phyloP scores from a whole-genome alignment of 495 filamentous ascomycete genomes.

The Parathielavia hyrcaniae region DNA sequence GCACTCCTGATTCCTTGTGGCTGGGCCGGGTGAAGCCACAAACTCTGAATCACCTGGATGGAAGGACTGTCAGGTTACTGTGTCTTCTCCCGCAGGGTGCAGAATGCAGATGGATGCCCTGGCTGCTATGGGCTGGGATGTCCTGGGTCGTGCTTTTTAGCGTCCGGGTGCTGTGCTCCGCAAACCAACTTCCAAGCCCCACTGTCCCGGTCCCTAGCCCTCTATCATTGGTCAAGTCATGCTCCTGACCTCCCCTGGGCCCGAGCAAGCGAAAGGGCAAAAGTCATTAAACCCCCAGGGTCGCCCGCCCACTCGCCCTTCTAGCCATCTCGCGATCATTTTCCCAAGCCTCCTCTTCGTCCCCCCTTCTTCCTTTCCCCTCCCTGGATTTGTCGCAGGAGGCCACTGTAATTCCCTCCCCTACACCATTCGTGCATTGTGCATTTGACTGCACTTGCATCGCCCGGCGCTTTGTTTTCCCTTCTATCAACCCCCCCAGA shows the following conservation, averaged over 20 bases:
- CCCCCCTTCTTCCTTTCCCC: conserved; percentile 26
- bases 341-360: conserved; percentile 32
- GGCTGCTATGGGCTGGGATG: neutral
- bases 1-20: neutral
- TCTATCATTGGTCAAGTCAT: neutral
- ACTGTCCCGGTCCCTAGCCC: neutral
- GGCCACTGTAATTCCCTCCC: conserved; percentile 21
- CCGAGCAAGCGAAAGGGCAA: conserved; percentile 7
- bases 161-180: too few relatives aligned
- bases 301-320: conserved; percentile 30
- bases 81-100: neutral
- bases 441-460: neutral
- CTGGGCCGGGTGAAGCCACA: neutral
- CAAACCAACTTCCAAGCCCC: neutral
- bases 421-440: conserved; percentile 17
- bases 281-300: conserved; percentile 37
- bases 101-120: neutral
- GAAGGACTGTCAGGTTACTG: neutral
- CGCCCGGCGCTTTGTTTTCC: conserved; percentile 2
- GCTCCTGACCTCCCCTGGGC: neutral
- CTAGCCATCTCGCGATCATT: conserved; percentile 27
- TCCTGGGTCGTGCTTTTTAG: too few relatives aligned
- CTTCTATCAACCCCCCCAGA: conserved; percentile 24
- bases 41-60: neutral
- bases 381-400: conserved; percentile 31